A percentile compares a stretch with the other conserved stretches of the same genome.
Conservation (phyloP, 2,329 filamentous ascomycete genomes). For the Cercospora zeae-maydis region DNA sequence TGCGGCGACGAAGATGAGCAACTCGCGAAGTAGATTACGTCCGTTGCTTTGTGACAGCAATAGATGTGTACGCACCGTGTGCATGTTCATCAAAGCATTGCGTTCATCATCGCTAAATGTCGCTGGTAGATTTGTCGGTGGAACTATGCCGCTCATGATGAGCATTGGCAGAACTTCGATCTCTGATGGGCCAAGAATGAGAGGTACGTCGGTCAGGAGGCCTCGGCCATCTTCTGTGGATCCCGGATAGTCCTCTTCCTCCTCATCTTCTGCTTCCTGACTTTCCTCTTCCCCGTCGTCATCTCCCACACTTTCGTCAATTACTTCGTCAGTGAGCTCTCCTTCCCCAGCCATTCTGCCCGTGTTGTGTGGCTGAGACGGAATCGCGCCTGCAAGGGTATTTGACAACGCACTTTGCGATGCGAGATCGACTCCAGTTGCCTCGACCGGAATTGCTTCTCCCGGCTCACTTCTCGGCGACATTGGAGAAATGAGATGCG, state of each 20-base stretch:
- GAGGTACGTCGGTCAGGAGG: constrained; percentile 85
- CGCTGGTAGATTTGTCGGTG: constrained; percentile 60
- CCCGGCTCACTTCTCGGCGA: constrained; percentile 1
- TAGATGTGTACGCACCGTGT: constrained; percentile 85
- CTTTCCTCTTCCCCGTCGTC: constrained; percentile 54
- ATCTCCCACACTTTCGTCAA: constrained; percentile 20
- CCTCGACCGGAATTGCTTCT: neutral
- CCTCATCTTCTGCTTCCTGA: constrained; percentile 65
- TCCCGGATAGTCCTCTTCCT: constrained; percentile 69
- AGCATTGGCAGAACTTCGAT: constrained; percentile 97
- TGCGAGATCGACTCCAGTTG: neutral
- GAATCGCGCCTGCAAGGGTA: neutral
- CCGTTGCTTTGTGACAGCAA: constrained; percentile 86
- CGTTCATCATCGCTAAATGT: constrained; percentile 47
- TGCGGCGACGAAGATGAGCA: constrained; percentile 92
- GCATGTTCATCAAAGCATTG: constrained; percentile 67
- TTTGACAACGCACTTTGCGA: neutral
- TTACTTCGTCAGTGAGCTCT: constrained; percentile 17
- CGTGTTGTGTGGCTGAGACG: neutral
- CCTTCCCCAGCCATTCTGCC: neutral
- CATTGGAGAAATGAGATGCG: constrained; percentile 7
- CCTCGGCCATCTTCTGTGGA: constrained; percentile 68
- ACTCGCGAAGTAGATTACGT: constrained; percentile 80
- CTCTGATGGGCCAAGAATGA: constrained; percentile 89
- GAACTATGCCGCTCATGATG: constrained; percentile 89